A percentile compares a stretch with the other conserved stretches of the same genome.
These are phyloP conservation scores for Nissolia schottii DNA, from an alignment of 306 rosid genomes.

Conservation along the genomic window DNA sequence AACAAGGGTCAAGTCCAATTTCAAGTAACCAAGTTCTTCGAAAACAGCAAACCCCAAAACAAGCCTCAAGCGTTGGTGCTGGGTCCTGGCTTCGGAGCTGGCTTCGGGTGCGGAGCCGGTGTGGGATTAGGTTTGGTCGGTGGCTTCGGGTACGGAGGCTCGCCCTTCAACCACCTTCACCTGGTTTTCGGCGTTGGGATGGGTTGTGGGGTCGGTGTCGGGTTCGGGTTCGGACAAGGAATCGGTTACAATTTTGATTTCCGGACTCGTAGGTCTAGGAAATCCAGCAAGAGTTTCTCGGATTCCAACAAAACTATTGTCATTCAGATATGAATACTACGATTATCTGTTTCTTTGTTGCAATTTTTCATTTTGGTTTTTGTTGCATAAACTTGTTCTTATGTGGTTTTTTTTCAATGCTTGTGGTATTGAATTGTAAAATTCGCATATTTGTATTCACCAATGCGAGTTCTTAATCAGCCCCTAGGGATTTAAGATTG, in stretches of 20 bases:
- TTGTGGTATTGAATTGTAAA: neutral
- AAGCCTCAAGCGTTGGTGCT: conserved; percentile 17
- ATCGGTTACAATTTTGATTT: conserved; percentile 33
- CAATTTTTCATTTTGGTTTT: neutral
- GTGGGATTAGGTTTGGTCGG: conserved; percentile 44
- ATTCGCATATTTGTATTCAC: no score
- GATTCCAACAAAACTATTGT: conserved; percentile 37
- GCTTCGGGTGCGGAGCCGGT: conserved; percentile 47
- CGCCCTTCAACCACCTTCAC: conserved; percentile 32
- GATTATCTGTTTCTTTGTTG: neutral
- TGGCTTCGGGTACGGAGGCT: conserved; percentile 34
- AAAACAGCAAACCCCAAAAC: conserved; percentile 13
- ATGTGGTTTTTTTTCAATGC: neutral
- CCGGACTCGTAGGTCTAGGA: conserved; percentile 25
- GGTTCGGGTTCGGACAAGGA: conserved; percentile 46
- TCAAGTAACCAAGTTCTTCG: conserved; percentile 23
- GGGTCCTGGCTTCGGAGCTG: conserved; percentile 48
- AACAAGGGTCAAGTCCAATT: conserved; percentile 12
- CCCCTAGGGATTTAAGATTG: no score
- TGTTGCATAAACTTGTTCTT: neutral
- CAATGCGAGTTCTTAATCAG: no score
- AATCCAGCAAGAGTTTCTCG: conserved; percentile 9
- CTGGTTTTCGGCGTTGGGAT: conserved; percentile 39
- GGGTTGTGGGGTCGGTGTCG: conserved; percentile 46
- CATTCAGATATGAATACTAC: conserved; percentile 28